Evolutionary conservation across 805 yeast genomes (phyloP).

Genomic region (Metschnikowia anglica): DNA sequence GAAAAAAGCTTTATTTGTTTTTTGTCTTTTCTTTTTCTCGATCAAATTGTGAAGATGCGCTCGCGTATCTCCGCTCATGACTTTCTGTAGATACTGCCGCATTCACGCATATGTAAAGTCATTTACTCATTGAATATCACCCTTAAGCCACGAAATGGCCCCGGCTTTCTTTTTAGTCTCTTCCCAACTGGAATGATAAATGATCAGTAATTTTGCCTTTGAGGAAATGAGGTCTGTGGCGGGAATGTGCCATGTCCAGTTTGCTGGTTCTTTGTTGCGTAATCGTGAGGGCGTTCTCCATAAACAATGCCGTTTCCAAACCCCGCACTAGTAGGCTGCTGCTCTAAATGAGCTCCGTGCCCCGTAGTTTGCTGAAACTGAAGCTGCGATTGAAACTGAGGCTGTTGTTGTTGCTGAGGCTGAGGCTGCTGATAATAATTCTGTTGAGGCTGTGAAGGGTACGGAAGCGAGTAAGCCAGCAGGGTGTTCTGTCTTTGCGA

Average conservation of each 20-base stretch:
- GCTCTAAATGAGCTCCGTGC: slow-evolving; percentile 12
- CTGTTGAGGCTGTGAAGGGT: slow-evolving; percentile 8
- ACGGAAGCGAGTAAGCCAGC: slow-evolving; percentile 5
- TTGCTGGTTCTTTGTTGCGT: neutral
- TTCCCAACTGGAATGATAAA: too few species aligned
- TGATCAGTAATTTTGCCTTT: slow-evolving; percentile 3
- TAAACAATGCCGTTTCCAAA: slow-evolving; percentile 32
- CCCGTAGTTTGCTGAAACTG: slow-evolving; percentile 1
- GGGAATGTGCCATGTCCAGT: neutral
- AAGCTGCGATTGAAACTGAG: neutral
- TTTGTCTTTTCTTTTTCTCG: too few species aligned
- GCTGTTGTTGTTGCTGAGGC: neutral
- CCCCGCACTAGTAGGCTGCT: slow-evolving; percentile 42
- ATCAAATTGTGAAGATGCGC: too few species aligned
- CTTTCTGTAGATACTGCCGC: too few species aligned
- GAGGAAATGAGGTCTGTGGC: slow-evolving; percentile 6
- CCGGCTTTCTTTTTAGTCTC: too few species aligned
- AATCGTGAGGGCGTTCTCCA: neutral
- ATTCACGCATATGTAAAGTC: too few species aligned
- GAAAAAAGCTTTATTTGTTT: too few species aligned
- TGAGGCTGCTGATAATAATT: neutral
- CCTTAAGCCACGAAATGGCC: too few species aligned
- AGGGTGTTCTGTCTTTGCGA: slow-evolving; percentile 8
- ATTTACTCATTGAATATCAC: too few species aligned
- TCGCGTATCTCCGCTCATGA: too few species aligned